These are phyloP conservation scores for Lumnitzera littorea DNA, from an alignment of 345 rosid species.

Conservation along the genomic window DNA sequence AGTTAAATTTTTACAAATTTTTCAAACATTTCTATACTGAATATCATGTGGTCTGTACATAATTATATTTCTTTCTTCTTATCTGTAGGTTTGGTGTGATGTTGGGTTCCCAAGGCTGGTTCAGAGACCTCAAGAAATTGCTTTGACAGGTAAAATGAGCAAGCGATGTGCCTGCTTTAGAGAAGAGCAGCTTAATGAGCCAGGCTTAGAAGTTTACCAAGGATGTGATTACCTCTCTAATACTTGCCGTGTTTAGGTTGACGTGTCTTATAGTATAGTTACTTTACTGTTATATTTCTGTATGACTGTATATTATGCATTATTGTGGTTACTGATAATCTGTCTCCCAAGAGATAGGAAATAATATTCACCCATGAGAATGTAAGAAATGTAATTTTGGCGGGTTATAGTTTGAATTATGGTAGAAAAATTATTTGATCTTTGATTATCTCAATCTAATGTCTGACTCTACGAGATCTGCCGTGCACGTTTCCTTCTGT, in stretches of 20 bases:
- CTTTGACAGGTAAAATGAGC: slow-evolving; percentile 88
- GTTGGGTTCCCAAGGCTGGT: slow-evolving; percentile 76
- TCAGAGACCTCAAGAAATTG: slow-evolving; percentile 84
- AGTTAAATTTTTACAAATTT: not conserved
- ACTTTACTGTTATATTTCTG: not conserved
- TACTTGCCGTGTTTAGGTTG: slow-evolving; percentile 52
- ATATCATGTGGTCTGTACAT: not conserved
- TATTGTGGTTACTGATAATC: too few relatives aligned
- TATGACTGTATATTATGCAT: too few relatives aligned
- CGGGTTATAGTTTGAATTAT: too few relatives aligned
- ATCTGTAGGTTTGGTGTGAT: slow-evolving; percentile 90
- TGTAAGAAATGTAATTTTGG: too few relatives aligned
- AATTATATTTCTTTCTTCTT: not conserved
- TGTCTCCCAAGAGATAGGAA: too few relatives aligned
- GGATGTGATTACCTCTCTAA: slow-evolving; percentile 69
- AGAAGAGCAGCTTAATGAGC: slow-evolving; percentile 55
- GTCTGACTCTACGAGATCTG: too few relatives aligned
- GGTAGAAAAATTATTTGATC: too few relatives aligned
- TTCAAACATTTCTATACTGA: not conserved
- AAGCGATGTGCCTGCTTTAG: slow-evolving; percentile 84
- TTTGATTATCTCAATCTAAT: too few relatives aligned
- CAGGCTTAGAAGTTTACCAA: slow-evolving; percentile 71
- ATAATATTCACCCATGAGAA: too few relatives aligned
- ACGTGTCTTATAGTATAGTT: not conserved
- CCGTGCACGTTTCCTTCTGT: too few relatives aligned